Evolutionary conservation across 495 filamentous ascomycete species (phyloP), one percentile per base, ranked within the genome.

Genomic region (Cercophora sp.): DNA sequence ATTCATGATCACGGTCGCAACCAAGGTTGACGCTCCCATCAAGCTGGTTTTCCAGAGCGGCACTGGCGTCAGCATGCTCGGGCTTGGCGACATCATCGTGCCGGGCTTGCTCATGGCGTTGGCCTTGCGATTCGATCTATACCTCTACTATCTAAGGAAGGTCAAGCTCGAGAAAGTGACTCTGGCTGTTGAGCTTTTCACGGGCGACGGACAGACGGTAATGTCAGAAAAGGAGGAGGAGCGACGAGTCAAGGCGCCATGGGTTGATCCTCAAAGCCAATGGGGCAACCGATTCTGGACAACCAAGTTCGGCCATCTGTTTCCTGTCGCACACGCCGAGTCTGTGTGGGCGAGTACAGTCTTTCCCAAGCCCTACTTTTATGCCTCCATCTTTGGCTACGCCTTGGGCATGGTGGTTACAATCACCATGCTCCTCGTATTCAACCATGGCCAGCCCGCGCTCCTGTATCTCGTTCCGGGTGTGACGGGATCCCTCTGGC

Each of bases 1-100:
- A 1, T 77, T 93, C 61, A 98, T 98, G 93, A 86, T 96, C 9
- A 92, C 91, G 0, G 93, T 98, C 22, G 93, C 93, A 9, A 96
- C 83, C 8, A 83, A 82, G 29, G 73, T 98, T 23, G 93, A 98
- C 63, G 86, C 92, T 2, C 93, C 93, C 0, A 95, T 96, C 63
- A 97, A 96, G 60, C 81, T 98, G 1, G 74, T 95, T 0, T 96
- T 96, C 58, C 86, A 88, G 16, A 80, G 87, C 11, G 82, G 86
- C 0, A 63, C 59, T 2, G 71, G 82, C 31, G 70, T 86, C 47
- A 85, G 87, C 20, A 94, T 96, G 86, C 82, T 98, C 16, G 93
- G 93, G 2, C 78, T 98, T 11, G 93, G 93, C 29, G 93, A 98
- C 64, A 86, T 98, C 34, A 86, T 96, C 9, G 72, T 98, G n/a